phyloP scores from a whole-genome alignment of 2,329 filamentous ascomycete genomes.

The Corniculantispora saksenae region DNA sequence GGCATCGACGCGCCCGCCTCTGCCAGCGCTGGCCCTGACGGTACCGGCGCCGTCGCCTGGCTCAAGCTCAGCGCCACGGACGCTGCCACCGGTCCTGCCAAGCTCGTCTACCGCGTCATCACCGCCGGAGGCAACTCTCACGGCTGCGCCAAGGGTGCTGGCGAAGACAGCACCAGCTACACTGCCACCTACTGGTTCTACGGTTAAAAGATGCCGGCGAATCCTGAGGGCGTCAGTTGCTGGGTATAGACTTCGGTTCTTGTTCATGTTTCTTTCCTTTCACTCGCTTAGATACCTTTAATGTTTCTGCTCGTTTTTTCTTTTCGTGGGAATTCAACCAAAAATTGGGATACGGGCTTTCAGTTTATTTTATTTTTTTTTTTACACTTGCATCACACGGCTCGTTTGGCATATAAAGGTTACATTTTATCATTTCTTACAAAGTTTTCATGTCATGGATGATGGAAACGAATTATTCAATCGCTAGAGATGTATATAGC shows the following conservation, averaged over 20 bases:
- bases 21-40: constrained; percentile 47
- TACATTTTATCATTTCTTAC: background rate
- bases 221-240: background rate
- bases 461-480: background rate
- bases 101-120: constrained; percentile 54
- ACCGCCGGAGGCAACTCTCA: constrained; percentile 53
- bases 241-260: background rate
- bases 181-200: constrained; percentile 62
- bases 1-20: constrained; percentile 52
- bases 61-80: constrained; percentile 48
- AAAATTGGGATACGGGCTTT: background rate
- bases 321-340: background rate
- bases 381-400: constrained; percentile 9
- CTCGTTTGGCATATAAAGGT: constrained; percentile 18
- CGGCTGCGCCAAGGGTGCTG: constrained; percentile 42
- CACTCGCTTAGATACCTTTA: constrained; percentile 16
- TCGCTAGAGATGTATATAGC: constrained; percentile 15
- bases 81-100: constrained; percentile 36
- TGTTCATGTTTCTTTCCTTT: background rate
- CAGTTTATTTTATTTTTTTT: background rate
- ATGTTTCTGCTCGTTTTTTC: background rate
- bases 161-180: constrained; percentile 55
- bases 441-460: background rate
- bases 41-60: constrained; percentile 57
- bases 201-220: constrained; percentile 29